These are phyloP conservation scores for Graphilbum sp. DNA, from an alignment of 2,329 filamentous ascomycete genomes.

Conservation along the genomic window DNA sequence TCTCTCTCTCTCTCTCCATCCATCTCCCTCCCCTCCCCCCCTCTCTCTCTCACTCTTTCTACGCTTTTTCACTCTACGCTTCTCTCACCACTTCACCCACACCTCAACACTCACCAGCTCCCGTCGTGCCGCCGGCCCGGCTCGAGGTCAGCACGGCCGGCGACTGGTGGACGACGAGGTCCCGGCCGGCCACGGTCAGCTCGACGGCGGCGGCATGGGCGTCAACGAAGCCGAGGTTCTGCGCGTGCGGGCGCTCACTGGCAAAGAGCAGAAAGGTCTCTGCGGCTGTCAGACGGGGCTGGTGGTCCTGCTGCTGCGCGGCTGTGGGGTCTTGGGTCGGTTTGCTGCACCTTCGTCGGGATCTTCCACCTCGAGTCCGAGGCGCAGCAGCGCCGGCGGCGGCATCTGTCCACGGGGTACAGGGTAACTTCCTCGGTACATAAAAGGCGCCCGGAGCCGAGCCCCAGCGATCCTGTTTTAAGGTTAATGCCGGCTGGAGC, in stretches of 20 bases:
- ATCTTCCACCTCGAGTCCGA: constrained; percentile 29
- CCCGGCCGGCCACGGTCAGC: constrained; percentile 48
- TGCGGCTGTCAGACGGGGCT: constrained; percentile 21
- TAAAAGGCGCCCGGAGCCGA: too few species aligned
- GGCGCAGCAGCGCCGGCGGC: constrained; percentile 5
- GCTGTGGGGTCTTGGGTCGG: too few species aligned
- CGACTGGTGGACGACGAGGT: constrained; percentile 69
- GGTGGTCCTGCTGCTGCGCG: too few species aligned
- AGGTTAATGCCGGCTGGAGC: too few species aligned
- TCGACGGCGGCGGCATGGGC: constrained; percentile 44
- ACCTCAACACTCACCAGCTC: constrained; percentile 30
- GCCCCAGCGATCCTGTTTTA: too few species aligned
- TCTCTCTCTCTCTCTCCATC: not conserved
- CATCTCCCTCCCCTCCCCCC: not conserved
- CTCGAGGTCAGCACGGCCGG: constrained; percentile 66
- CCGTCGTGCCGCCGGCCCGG: constrained; percentile 43
- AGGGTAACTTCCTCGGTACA: too few species aligned
- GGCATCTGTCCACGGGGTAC: not conserved
- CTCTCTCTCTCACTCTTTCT: not conserved
- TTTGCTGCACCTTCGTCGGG: constrained; percentile 32
- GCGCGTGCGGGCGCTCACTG: constrained; percentile 47
- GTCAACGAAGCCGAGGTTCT: constrained; percentile 75
- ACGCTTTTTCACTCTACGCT: too few species aligned
- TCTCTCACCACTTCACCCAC: too few species aligned
- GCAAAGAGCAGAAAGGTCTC: constrained; percentile 84